Evolutionary conservation across 208 protist genomes (phyloP).

Genomic region (Spongospora subterranea): DNA sequence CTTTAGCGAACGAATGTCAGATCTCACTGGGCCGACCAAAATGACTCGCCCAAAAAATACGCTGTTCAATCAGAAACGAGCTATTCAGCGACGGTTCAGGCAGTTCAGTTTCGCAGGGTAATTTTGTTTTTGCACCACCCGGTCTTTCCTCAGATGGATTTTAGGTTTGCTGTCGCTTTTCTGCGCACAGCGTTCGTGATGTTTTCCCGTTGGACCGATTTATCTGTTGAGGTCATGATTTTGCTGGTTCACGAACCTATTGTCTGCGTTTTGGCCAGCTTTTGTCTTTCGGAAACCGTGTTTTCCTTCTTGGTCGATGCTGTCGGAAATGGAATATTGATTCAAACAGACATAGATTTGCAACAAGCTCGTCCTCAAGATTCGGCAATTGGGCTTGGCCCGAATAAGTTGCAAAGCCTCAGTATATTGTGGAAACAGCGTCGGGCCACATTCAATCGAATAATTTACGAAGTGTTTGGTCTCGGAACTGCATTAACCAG

Average conservation of each 20-base stretch:
- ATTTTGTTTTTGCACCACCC: too few species aligned
- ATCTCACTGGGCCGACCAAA: neutral
- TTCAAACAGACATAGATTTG: neutral
- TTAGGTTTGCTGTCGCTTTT: too few species aligned
- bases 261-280: neutral
- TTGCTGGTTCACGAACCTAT: neutral
- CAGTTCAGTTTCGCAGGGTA: neutral
- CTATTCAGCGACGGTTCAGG: neutral
- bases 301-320: neutral
- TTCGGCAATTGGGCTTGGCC: neutral
- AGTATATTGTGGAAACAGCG: neutral
- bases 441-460: neutral
- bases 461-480: neutral
- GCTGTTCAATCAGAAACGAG: neutral
- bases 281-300: neutral
- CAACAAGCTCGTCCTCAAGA: neutral
- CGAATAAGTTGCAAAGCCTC: neutral
- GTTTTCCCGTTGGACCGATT: neutral
- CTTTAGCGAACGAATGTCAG: neutral
- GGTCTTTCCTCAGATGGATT: too few species aligned
- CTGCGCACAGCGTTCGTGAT: neutral
- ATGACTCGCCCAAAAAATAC: neutral
- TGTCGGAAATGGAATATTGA: neutral
- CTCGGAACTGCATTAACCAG: neutral
- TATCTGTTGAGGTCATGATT: neutral